These are phyloP conservation scores for Parastagonospora avenae DNA, from an alignment of 2,329 filamentous ascomycete genomes.

Conservation along the genomic window DNA sequence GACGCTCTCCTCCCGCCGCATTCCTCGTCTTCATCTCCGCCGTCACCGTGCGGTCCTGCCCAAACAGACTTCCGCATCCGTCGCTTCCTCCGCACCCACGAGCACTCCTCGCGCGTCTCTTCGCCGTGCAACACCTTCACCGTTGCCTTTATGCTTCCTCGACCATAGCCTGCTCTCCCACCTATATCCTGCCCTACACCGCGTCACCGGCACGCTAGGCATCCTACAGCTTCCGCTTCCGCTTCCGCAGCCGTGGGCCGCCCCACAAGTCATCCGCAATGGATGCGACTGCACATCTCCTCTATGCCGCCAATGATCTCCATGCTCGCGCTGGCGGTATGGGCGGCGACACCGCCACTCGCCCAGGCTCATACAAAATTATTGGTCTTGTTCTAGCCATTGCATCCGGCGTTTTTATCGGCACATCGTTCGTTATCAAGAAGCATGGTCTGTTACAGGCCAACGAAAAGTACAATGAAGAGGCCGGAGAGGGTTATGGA, in stretches of 20 bases:
- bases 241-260: constrained; percentile 9
- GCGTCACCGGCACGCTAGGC: constrained; percentile 19
- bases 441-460: constrained; percentile 89
- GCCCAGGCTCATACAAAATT: constrained; percentile 74
- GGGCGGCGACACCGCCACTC: constrained; percentile 35
- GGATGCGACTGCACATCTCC: constrained; percentile 48
- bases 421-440: constrained; percentile 92
- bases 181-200: constrained; percentile 6
- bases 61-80: constrained; percentile 27
- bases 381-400: constrained; percentile 87
- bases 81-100: constrained; percentile 15
- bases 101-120: constrained; percentile 9
- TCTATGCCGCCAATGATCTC: constrained; percentile 50
- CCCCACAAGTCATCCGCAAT: constrained; percentile 39
- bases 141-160: constrained; percentile 18
- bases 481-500: constrained; percentile 93
- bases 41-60: constrained; percentile 12
- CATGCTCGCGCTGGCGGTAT: constrained; percentile 51
- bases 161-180: constrained; percentile 4
- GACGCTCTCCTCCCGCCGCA: not conserved
- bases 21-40: constrained; percentile 15
- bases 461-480: constrained; percentile 95
- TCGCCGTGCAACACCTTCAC: not conserved
- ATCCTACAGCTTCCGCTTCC: constrained; percentile 10
- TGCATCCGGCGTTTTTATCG: constrained; percentile 89